Evolutionary conservation across 2,329 filamentous ascomycete species (phyloP).

Genomic region (Trichoderma sp.): DNA sequence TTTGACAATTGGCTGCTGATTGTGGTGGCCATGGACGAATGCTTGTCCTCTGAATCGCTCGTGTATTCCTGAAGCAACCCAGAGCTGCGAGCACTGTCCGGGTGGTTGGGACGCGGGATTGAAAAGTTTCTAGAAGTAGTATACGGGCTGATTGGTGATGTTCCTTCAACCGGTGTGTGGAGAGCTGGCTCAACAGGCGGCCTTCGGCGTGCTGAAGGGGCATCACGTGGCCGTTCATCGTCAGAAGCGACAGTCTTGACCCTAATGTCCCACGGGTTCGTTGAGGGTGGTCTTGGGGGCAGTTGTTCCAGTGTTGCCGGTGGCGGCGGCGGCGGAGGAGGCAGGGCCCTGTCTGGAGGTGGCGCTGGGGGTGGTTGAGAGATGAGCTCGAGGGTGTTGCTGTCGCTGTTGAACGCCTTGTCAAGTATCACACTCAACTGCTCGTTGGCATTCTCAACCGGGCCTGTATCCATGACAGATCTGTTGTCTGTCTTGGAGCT

Average conservation of each 20-base stretch:
- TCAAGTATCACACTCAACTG: slow-evolving; percentile 28
- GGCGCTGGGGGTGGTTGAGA: neutral
- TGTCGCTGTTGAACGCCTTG: neutral
- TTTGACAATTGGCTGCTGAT: slow-evolving; percentile 23
- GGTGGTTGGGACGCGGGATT: neutral
- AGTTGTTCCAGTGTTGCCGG: slow-evolving; percentile 23
- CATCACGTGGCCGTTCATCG: slow-evolving; percentile 22
- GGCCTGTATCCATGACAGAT: slow-evolving; percentile 21
- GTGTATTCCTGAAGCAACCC: slow-evolving; percentile 18
- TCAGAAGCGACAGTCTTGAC: slow-evolving; percentile 23
- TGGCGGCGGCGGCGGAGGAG: neutral
- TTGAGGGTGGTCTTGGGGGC: slow-evolving; percentile 38
- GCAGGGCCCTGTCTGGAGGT: neutral
- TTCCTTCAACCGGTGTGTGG: neutral
- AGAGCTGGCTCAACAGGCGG: slow-evolving; percentile 8
- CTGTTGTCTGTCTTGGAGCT: slow-evolving; percentile 24
- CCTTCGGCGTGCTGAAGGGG: slow-evolving; percentile 26
- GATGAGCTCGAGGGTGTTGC: neutral
- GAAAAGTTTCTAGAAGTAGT: slow-evolving; percentile 2
- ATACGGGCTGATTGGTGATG: neutral
- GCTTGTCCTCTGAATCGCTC: slow-evolving; percentile 18
- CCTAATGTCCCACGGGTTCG: slow-evolving; percentile 45
- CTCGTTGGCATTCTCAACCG: slow-evolving; percentile 31
- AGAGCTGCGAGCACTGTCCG: slow-evolving; percentile 9
- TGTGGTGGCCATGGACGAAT: slow-evolving; percentile 19